These are phyloP conservation scores for Biscutella laevigata DNA, from an alignment of 441 rosid genomes.

Conservation along the genomic window DNA sequence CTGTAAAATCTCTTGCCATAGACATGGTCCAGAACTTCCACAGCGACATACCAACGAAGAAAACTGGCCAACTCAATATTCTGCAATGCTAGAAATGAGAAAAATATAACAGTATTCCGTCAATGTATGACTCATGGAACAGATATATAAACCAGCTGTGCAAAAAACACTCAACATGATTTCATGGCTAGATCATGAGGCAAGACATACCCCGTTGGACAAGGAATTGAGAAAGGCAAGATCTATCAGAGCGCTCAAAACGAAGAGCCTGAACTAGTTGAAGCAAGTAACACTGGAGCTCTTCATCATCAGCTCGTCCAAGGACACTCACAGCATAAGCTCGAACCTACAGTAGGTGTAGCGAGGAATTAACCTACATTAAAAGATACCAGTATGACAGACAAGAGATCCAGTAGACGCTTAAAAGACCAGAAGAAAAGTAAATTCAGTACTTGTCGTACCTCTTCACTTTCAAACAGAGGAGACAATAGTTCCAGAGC, in stretches of 20 bases:
- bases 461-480: constrained; percentile 96
- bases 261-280: constrained; percentile 98
- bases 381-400: background rate
- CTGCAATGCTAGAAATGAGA: constrained; percentile 52
- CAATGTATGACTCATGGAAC: constrained; percentile 9
- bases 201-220: constrained; percentile 78
- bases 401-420: background rate
- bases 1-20: constrained; percentile 71
- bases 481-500: constrained; percentile 96
- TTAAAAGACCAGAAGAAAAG: constrained; percentile 5
- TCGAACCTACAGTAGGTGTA: constrained; percentile 61
- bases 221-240: constrained; percentile 88
- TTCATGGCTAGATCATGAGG: constrained; percentile 10
- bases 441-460: constrained; percentile 22
- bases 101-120: constrained; percentile 24
- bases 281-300: constrained; percentile 94
- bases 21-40: constrained; percentile 79
- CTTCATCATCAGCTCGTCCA: constrained; percentile 98
- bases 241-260: constrained; percentile 92
- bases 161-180: constrained; percentile 7
- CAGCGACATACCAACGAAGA: constrained; percentile 94
- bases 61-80: constrained; percentile 93
- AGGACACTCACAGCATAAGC: constrained; percentile 98
- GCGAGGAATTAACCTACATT: constrained; percentile 17
- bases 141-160: background rate